Conservation (phyloP, 768 basidiomycete genomes). For the Trametes meyenii region DNA sequence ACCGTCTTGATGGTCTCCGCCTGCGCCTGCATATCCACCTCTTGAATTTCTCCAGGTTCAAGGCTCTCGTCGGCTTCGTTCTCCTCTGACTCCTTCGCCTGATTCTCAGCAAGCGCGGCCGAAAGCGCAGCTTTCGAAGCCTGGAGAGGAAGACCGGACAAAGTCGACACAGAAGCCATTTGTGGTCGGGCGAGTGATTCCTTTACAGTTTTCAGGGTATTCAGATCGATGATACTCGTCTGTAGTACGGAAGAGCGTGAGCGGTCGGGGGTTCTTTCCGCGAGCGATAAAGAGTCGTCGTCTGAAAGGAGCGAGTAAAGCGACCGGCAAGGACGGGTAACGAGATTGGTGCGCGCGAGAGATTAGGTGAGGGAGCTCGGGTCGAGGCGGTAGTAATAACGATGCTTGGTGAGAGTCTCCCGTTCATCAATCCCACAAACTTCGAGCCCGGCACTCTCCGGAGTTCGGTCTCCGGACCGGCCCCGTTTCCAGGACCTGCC, state of each 20-base stretch:
- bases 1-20: slow-evolving; percentile 88
- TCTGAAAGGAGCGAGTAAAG: slow-evolving; percentile 15
- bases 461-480: background rate
- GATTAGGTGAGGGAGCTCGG: slow-evolving; percentile 16
- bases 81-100: slow-evolving; percentile 34
- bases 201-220: background rate
- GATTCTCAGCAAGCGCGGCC: slow-evolving; percentile 67
- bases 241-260: background rate
- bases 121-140: slow-evolving; percentile 80
- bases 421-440: slow-evolving; percentile 16
- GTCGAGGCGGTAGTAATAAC: slow-evolving; percentile 15
- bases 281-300: slow-evolving; percentile 12
- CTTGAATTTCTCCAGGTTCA: slow-evolving; percentile 87
- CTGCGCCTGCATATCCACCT: slow-evolving; percentile 82
- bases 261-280: background rate
- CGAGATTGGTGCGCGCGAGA: background rate
- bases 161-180: slow-evolving; percentile 44
- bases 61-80: slow-evolving; percentile 34
- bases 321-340: background rate
- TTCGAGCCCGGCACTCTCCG: slow-evolving; percentile 4
- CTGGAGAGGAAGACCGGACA: slow-evolving; percentile 69
- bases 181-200: background rate
- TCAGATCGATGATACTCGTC: slow-evolving; percentile 12
- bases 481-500: background rate
- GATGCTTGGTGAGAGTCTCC: slow-evolving; percentile 22